A percentile compares a stretch with the other conserved stretches of the same genome.
Conservation (phyloP, 164 flowering plant genomes). For the Liquidambar formosana region DNA sequence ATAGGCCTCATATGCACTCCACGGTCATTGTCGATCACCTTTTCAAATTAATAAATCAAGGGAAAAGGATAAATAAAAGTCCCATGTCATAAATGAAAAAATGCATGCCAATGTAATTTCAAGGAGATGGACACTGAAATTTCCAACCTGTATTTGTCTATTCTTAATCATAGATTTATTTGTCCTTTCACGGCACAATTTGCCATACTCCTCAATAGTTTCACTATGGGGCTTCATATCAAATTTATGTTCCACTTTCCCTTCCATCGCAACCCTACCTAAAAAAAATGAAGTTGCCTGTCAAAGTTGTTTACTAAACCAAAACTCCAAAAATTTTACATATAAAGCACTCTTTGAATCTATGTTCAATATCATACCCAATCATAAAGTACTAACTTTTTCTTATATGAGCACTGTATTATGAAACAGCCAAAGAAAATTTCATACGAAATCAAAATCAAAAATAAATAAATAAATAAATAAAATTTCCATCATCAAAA, state of each 20-base stretch:
- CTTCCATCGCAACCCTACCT: conserved; percentile 62
- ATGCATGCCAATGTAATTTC: conserved; percentile 2
- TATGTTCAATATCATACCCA: background rate
- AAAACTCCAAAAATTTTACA: too few species aligned
- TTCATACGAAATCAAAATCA: background rate
- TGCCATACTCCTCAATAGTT: conserved; percentile 65
- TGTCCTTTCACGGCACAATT: conserved; percentile 74
- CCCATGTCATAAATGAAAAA: conserved; percentile 3
- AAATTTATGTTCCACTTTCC: conserved; percentile 73
- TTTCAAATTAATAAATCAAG: background rate
- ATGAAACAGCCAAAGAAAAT: background rate
- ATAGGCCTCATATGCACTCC: conserved; percentile 78
- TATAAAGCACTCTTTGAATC: too few species aligned
- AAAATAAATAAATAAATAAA: too few species aligned
- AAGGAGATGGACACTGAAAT: background rate
- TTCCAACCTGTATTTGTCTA: conserved; percentile 59
- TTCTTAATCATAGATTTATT: conserved; percentile 63
- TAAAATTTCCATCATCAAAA: background rate
- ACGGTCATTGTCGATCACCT: conserved; percentile 77
- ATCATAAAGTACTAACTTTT: background rate
- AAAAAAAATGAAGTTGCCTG: background rate
- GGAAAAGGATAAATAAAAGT: background rate
- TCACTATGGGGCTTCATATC: conserved; percentile 72
- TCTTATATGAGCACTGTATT: background rate
- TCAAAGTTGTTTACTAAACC: too few species aligned